These are phyloP conservation scores for Boletus barrowsii DNA, from an alignment of 768 basidiomycete genomes.

Conservation along the genomic window DNA sequence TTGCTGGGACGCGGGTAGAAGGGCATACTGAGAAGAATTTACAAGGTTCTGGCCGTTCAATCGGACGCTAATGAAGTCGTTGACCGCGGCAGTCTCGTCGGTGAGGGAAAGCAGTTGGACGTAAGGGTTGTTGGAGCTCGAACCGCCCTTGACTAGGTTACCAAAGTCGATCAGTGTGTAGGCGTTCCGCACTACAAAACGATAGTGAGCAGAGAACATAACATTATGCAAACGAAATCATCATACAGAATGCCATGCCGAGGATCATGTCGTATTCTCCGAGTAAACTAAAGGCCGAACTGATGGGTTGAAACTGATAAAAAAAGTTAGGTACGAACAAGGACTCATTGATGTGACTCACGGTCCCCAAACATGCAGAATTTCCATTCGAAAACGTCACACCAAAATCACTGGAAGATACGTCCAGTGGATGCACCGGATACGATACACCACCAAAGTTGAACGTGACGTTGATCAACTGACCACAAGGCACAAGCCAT, in stretches of 20 bases:
- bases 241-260: slow-evolving; percentile 76
- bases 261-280: slow-evolving; percentile 82
- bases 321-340: slow-evolving; percentile 6
- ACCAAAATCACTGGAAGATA: slow-evolving; percentile 54
- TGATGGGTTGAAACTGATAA: slow-evolving; percentile 76
- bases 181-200: slow-evolving; percentile 63
- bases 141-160: slow-evolving; percentile 54
- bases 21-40: slow-evolving; percentile 48
- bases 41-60: slow-evolving; percentile 58
- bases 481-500: slow-evolving; percentile 76
- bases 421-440: slow-evolving; percentile 74
- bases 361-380: slow-evolving; percentile 63
- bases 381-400: slow-evolving; percentile 44
- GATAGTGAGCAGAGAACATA: slow-evolving; percentile 2
- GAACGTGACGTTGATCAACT: slow-evolving; percentile 68
- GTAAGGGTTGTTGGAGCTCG: slow-evolving; percentile 54
- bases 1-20: slow-evolving; percentile 58
- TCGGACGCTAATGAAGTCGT: slow-evolving; percentile 66
- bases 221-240: not conserved
- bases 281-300: slow-evolving; percentile 71
- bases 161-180: slow-evolving; percentile 76
- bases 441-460: slow-evolving; percentile 67
- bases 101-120: slow-evolving; percentile 68
- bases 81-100: slow-evolving; percentile 46
- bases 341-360: slow-evolving; percentile 34